These are phyloP conservation scores for Medicago ruthenica DNA, from an alignment of 306 rosid genomes.

Conservation along the genomic window DNA sequence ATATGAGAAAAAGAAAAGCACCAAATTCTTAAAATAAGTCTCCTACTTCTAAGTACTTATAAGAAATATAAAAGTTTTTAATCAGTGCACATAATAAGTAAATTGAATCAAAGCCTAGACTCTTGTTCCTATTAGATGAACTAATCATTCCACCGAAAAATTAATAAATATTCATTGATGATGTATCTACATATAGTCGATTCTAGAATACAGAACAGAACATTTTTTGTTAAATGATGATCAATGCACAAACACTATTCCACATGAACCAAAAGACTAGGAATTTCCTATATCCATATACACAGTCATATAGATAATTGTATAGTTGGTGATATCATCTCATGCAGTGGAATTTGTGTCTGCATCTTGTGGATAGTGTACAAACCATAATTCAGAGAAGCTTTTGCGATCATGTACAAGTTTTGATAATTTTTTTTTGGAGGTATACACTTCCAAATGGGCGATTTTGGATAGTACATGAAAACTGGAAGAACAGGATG, in stretches of 20 bases:
- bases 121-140: slow-evolving; percentile 19
- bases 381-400: not conserved
- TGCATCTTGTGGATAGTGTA: slow-evolving; percentile 31
- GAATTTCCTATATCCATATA: slow-evolving; percentile 32
- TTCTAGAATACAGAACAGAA: slow-evolving; percentile 24
- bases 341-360: slow-evolving; percentile 29
- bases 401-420: not conserved
- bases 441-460: not conserved
- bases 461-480: slow-evolving; percentile 37
- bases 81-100: slow-evolving; percentile 14
- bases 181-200: slow-evolving; percentile 20
- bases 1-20: no score
- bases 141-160: slow-evolving; percentile 27
- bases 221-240: not conserved
- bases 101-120: slow-evolving; percentile 1
- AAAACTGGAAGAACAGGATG: slow-evolving; percentile 43
- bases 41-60: not conserved
- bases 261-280: slow-evolving; percentile 29
- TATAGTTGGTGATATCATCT: slow-evolving; percentile 33
- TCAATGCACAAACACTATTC: slow-evolving; percentile 27
- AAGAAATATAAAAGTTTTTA: not conserved
- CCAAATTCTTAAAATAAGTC: not conserved
- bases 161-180: slow-evolving; percentile 23
- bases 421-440: not conserved
- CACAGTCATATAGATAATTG: slow-evolving; percentile 28